Conservation (phyloP, 148 eudicot species). For the Polygonum aviculare region DNA sequence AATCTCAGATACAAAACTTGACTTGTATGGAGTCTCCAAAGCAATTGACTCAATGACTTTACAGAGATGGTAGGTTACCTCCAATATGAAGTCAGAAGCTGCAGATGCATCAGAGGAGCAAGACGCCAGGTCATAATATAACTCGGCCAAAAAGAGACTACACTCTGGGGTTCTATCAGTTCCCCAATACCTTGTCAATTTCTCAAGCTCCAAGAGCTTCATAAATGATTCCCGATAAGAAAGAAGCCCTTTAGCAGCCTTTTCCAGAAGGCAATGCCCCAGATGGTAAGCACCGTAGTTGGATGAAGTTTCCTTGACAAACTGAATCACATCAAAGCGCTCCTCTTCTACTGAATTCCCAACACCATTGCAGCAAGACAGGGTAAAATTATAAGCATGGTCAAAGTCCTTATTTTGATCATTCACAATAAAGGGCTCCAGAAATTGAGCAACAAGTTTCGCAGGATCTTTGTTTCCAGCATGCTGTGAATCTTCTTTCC, state of each 20-base stretch:
- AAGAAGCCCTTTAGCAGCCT: conserved; percentile 49
- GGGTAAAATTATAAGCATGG: conserved; percentile 20
- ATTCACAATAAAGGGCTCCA: conserved; percentile 54
- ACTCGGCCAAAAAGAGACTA: conserved; percentile 85
- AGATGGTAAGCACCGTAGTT: conserved; percentile 74
- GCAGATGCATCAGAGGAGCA: conserved; percentile 42
- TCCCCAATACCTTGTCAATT: conserved; percentile 69
- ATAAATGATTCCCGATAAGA: conserved; percentile 42
- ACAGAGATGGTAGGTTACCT: conserved; percentile 73
- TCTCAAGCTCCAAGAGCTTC: conserved; percentile 75
- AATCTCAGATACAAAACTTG: conserved; percentile 20
- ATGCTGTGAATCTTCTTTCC: conserved; percentile 74
- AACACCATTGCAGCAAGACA: conserved; percentile 16
- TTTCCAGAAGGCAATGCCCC: conserved; percentile 77
- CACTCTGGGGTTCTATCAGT: conserved; percentile 68
- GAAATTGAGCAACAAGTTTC: conserved; percentile 54
- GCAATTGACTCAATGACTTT: conserved; percentile 75
- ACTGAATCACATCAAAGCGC: conserved; percentile 39
- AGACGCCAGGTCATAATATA: conserved; percentile 70
- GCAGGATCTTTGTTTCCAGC: conserved; percentile 50
- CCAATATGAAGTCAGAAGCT: conserved; percentile 45
- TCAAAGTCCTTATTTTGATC: conserved; percentile 31
- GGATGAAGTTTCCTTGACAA: conserved; percentile 43
- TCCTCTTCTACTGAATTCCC: conserved; percentile 32
- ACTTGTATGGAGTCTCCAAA: conserved; percentile 40